These are phyloP conservation scores for Candida tunisiensis DNA, from an alignment of 1,139 yeast species.

Conservation along the genomic window DNA sequence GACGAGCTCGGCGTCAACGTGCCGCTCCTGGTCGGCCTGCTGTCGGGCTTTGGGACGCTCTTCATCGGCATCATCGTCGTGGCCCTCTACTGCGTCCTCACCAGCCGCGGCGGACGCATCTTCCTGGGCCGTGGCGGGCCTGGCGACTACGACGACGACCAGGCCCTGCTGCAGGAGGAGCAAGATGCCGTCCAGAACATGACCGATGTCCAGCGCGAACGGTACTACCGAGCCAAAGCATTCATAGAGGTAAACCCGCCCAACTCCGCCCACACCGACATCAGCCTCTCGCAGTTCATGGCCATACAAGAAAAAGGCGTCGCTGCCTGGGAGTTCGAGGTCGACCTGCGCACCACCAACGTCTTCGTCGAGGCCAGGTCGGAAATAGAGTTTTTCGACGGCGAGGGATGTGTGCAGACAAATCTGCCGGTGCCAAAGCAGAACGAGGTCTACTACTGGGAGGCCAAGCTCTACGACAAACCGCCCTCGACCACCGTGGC, in stretches of 20 bases:
- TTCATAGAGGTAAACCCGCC: conserved; percentile 30
- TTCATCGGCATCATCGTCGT: conserved; percentile 16
- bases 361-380: conserved; percentile 53
- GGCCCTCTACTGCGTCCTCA: conserved; percentile 17
- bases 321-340: conserved; percentile 81
- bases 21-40: conserved; percentile 16
- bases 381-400: conserved; percentile 58
- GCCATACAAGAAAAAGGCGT: conserved; percentile 85
- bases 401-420: conserved; percentile 59
- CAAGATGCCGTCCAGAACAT: conserved; percentile 51
- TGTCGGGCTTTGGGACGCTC: conserved; percentile 20
- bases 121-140: conserved; percentile 28
- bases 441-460: conserved; percentile 85
- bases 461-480: conserved; percentile 57
- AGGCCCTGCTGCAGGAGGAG: conserved; percentile 47
- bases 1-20: too few species aligned
- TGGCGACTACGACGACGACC: conserved; percentile 47
- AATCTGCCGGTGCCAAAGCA: conserved; percentile 76
- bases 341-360: conserved; percentile 39
- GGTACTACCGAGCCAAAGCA: conserved; percentile 40
- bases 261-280: conserved; percentile 22
- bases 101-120: conserved; percentile 18
- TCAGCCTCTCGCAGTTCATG: conserved; percentile 28
- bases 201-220: conserved; percentile 29
- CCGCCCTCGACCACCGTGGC: conserved; percentile 37